These are phyloP conservation scores for Veloporphyrellus conicus DNA, from an alignment of 1,284 basidiomycete species.

Conservation along the genomic window DNA sequence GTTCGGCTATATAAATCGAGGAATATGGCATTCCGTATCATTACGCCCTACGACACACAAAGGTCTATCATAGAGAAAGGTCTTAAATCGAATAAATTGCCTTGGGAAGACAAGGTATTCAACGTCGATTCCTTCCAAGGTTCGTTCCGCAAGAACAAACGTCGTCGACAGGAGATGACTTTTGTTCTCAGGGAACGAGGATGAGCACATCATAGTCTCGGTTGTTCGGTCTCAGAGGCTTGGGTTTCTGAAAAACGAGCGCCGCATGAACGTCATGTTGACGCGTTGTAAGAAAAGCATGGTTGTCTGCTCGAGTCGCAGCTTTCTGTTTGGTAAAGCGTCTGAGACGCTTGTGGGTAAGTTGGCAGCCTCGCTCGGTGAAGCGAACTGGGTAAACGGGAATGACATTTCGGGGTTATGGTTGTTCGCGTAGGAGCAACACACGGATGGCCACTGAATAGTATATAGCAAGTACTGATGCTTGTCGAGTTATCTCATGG, in stretches of 20 bases:
- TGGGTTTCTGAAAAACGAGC: conserved; percentile 48
- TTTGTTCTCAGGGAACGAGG: conserved; percentile 29
- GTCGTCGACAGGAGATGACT: conserved; percentile 17
- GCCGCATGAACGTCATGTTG: conserved; percentile 67
- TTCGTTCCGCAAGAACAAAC: conserved; percentile 25
- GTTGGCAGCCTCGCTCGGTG: conserved; percentile 38
- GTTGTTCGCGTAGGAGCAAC: too few relatives aligned
- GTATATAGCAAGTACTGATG: too few relatives aligned
- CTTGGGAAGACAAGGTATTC: conserved; percentile 56
- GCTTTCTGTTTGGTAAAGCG: conserved; percentile 41
- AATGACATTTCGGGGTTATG: background rate
- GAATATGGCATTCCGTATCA: conserved; percentile 21
- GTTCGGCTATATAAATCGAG: conserved; percentile 11
- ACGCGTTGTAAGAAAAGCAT: conserved; percentile 56
- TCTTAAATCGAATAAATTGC: conserved; percentile 42
- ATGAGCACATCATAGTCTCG: conserved; percentile 59
- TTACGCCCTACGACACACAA: conserved; percentile 59
- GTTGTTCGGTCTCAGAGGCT: conserved; percentile 44
- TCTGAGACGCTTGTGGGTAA: conserved; percentile 44
- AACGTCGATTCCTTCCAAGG: conserved; percentile 67
- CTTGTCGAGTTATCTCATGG: too few relatives aligned
- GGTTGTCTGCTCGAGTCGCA: conserved; percentile 47
- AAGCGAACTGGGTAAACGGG: conserved; percentile 38
- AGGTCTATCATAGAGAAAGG: conserved; percentile 46
- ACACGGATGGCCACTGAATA: too few relatives aligned